These are phyloP conservation scores for Colletotrichum spinosum DNA, from an alignment of 2,329 filamentous ascomycete species.

Conservation along the genomic window DNA sequence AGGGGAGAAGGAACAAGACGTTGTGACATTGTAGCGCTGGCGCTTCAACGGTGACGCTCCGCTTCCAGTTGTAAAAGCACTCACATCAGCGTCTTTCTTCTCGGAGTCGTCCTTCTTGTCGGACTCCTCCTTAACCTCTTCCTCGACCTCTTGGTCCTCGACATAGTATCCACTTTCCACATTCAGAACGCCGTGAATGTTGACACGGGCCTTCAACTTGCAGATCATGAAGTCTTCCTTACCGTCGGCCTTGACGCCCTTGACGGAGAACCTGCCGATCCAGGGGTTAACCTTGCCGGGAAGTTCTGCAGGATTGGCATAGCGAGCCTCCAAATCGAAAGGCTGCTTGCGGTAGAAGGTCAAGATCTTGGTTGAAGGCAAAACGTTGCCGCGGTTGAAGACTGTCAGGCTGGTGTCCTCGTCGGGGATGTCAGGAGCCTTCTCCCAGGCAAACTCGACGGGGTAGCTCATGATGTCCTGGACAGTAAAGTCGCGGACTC, in stretches of 20 bases:
- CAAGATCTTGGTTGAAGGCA: constrained; percentile 98
- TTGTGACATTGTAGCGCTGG: constrained; percentile 8
- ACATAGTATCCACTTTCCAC: constrained; percentile 98
- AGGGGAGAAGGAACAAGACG: not conserved
- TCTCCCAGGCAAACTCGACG: constrained; percentile 99
- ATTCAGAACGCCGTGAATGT: constrained; percentile 95
- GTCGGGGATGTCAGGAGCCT: constrained; percentile 96
- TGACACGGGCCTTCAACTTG: constrained; percentile 98
- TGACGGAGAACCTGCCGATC: constrained; percentile 98
- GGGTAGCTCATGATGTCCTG: constrained; percentile 99
- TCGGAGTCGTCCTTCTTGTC: constrained; percentile 48
- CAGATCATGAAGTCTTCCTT: constrained; percentile 99
- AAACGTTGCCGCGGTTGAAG: constrained; percentile 96
- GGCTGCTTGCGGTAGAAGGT: constrained; percentile 99
- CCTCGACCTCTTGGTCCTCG: constrained; percentile 97
- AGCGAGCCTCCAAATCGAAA: constrained; percentile 95
- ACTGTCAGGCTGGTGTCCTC: constrained; percentile 98
- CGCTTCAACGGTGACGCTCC: constrained; percentile 25
- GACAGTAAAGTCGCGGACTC: constrained; percentile 96
- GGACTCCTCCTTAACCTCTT: constrained; percentile 78
- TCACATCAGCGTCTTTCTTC: constrained; percentile 80
- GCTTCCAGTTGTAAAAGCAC: constrained; percentile 50
- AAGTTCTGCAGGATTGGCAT: constrained; percentile 86
- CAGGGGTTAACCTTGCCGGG: constrained; percentile 93
- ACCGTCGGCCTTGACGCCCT: constrained; percentile 92